Base-by-base conservation (phyloP, 768 basidiomycete species). In the Tylopilus vinaceipallidus region DNA sequence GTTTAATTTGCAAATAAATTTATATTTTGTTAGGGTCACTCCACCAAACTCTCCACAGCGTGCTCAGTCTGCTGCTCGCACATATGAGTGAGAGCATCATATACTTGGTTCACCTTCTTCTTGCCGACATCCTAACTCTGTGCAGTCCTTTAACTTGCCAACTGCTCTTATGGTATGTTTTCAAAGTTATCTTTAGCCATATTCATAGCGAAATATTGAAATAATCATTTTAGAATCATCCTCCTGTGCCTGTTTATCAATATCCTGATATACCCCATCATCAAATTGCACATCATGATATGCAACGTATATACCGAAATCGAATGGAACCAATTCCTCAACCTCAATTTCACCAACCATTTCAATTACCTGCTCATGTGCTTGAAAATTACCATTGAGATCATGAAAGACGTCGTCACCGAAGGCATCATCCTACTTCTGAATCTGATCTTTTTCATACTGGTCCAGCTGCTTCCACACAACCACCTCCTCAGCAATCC, bases 261-360 rank as follows among this genome's bases (percentile, higher is more conserved):
- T 52, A 49, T 49, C 23, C 50, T 49, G 40, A n/a, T 0, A 41
- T 52, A 20, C 41, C 40, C 0, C 2, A 3, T 0, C 11, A 50
- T 43, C 14, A 11, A 13, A 50, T 52, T 50, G 47, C 33, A 16
- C 23, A 52, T 37, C 22, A 52, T 42, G 6, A 49, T 1, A 20
- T 29, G 20, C 46, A 49, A 42, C 3, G 3, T 11, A 20, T 45
- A 1, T 20, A 36, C 3, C 2, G 26, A 2, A 17, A 30, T 1
- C 6, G 8, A 2, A 27, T 26, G 3, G 13, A 29, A 9, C 27
- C 27, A 9, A 29, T 29, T 29, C 27, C 27, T 29, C 27, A 29
- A 7, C 12, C 7, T n/a, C n/a, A n/a, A n/a, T n/a, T n/a, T n/a
- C n/a, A n/a, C n/a, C n/a, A n/a, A 6, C 22, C 6, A 20, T n/a